Percentiles rank a stretch among this genome's conserved stretches.
Conservation (phyloP, 192 early-diverging fungal genomes). For the Backusella macrospora region DNA sequence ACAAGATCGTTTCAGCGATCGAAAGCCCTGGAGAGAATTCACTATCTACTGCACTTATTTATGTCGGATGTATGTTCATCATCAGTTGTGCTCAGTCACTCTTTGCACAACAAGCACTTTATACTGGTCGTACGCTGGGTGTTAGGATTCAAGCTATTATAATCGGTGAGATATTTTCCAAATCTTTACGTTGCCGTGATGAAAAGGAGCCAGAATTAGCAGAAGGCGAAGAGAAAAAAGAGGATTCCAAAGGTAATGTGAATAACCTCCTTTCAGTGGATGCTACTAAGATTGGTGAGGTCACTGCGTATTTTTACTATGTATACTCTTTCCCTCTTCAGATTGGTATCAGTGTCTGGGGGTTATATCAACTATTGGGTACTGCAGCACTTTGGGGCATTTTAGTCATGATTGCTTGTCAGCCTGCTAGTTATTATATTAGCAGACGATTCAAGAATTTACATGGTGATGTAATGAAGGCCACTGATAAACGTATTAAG, state of each 20-base stretch:
- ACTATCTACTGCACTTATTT: slow-evolving; percentile 48
- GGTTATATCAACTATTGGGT: slow-evolving; percentile 79
- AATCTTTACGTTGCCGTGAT: slow-evolving; percentile 41
- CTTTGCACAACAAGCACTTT: slow-evolving; percentile 54
- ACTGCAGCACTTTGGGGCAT: slow-evolving; percentile 80
- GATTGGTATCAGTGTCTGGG: slow-evolving; percentile 63
- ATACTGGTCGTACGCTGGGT: slow-evolving; percentile 64
- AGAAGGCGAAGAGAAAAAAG: slow-evolving; percentile 28
- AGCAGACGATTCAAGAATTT: slow-evolving; percentile 48
- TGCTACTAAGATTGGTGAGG: slow-evolving; percentile 54
- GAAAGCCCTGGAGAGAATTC: slow-evolving; percentile 27
- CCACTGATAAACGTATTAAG: slow-evolving; percentile 78
- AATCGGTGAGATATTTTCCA: slow-evolving; percentile 36
- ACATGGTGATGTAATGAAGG: slow-evolving; percentile 52
- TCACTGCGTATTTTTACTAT: slow-evolving; percentile 55
- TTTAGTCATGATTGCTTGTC: slow-evolving; percentile 59
- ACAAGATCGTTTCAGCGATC: slow-evolving; percentile 56
- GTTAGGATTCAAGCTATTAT: slow-evolving; percentile 54
- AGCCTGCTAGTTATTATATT: slow-evolving; percentile 57
- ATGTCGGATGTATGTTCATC: slow-evolving; percentile 61
- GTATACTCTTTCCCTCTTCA: slow-evolving; percentile 67
- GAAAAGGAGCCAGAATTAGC: neutral
- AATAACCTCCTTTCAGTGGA: slow-evolving; percentile 68
- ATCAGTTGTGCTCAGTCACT: slow-evolving; percentile 45
- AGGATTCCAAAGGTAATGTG: slow-evolving; percentile 50